Evolutionary conservation across 164 flowering plant genomes (phyloP), one percentile per base, ranked within the genome.

Genomic region (Umbilicus rupestris): DNA sequence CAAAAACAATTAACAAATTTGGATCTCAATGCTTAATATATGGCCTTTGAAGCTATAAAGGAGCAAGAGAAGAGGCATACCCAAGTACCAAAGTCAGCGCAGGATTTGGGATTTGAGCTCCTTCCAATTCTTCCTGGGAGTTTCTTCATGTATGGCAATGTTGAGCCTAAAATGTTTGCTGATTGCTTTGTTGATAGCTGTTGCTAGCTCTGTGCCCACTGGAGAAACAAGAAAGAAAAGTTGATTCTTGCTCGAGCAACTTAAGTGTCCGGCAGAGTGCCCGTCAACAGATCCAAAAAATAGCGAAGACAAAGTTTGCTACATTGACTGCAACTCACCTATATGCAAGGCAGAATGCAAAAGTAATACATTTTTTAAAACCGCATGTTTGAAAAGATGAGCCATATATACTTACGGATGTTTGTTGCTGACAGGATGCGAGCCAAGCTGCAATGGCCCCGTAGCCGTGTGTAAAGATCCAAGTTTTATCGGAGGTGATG

Each of bases 391-490:
- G 0, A 35, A 35, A 35, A 35, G 37, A 3, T 35, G 37, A 35
- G 37, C 37, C 37, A 35, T 1, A 35, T 35, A 1, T 35, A 16
- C 39, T 17, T 33, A 4, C n/a, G 0, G 0, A n/a, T 7, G n/a
- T 26, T 35, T 62, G 65, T 20, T 42, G 15, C 31, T 28, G 0
- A 57, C 71, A 84, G 87, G 69, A 55, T 77, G 79, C 14, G 84
- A 79, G 55, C 81, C 93, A 16, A 84, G 87, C 71, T 88, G 92
- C 78, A 74, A 80, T 66, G 73, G 78, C 39, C 80, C 78, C 11
- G 96, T 90, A 69, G 81, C 92, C 29, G 92, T 88, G n/a, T 88
- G 96, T 74, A 71, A 71, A 62, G 92, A 85, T 72, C 96, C 96
- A 1, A 78, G 92, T 4, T 87, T 88, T 81, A 80, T 85, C 33